Base-by-base conservation (phyloP, 2,329 filamentous ascomycete genomes). In the Falciphora oryzae region DNA sequence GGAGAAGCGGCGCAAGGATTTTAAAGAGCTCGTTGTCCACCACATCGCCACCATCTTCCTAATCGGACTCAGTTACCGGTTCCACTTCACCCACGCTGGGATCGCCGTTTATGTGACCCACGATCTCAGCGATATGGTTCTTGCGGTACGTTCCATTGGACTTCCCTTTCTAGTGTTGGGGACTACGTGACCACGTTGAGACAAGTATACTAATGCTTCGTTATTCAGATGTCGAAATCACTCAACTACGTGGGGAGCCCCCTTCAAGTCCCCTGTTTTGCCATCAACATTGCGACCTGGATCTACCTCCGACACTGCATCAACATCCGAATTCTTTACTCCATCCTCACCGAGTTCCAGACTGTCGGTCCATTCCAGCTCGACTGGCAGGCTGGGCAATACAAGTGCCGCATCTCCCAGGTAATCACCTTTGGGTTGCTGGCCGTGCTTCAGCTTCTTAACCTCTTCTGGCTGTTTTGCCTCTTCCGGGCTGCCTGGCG, bases 61-160 rank as follows among this genome's bases (percentile, higher is more conserved):
- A 67, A 91, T 92, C 22, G 44, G 18, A 66, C 73, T 89, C 68
- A 90, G 87, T 74, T 92, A 91, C 73, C 81, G 87, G 31, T 92
- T 91, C 75, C 89, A 92, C 73, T 92, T 92, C 73, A 89, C 88
- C 0, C 88, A 90, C 74, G 90, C 92, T 76, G 89, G 89, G 8
- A 75, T 92, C 50, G 86, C 87, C 1, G 87, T 92, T 10, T 92
- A 91, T 73, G 86, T 91, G 63, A 92, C 89, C 1, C 88, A 91
- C 72, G 89, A 92, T 70, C 83, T 92, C 62, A 89, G 85, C 35
- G 89, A 92, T 72, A 91, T 91, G 75, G 91, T 91, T 79, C 80
- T 91, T 56, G 89, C 89, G 18, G 87, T 89, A 82, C 75, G 85
- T 71, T 18, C 16, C 27, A 2, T n/a, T 11, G 8, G 16, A 8